Evolutionary conservation across 208 protist species (phyloP).

Genomic region (Leishmania amazonensis): DNA sequence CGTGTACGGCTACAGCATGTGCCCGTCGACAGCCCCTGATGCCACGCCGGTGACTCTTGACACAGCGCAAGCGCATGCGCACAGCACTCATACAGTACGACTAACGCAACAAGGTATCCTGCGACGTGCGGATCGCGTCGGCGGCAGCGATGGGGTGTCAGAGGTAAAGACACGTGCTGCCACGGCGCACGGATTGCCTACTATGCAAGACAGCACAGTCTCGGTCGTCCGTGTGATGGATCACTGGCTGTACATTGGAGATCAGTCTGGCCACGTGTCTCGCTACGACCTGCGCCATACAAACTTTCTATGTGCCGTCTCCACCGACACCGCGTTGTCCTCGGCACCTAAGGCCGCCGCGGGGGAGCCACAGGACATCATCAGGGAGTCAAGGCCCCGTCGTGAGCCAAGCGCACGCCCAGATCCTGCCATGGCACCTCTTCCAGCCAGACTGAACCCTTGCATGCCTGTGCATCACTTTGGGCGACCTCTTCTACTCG

Average conservation of each 20-base stretch:
- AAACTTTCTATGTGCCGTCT: conserved; percentile 3
- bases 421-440: not conserved
- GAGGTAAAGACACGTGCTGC: not conserved
- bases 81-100: conserved; percentile 10
- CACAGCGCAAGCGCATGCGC: not conserved
- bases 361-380: not conserved
- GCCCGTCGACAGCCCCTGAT: conserved; percentile 4
- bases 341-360: not conserved
- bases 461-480: conserved; percentile 25
- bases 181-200: not conserved
- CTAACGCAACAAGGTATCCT: conserved; percentile 14
- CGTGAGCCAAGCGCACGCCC: not conserved
- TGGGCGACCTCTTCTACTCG: not conserved
- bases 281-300: conserved; percentile 25
- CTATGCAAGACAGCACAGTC: conserved; percentile 2
- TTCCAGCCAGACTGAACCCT: not conserved
- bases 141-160: not conserved
- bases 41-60: conserved; percentile 12
- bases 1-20: conserved; percentile 26
- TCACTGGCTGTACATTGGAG: conserved; percentile 30
- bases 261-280: conserved; percentile 25
- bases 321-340: not conserved
- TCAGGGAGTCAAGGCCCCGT: not conserved
- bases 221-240: conserved; percentile 23
- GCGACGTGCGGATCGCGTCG: conserved; percentile 12